Conservation (phyloP, 2,329 filamentous ascomycete genomes). For the Alternaria brassicae region DNA sequence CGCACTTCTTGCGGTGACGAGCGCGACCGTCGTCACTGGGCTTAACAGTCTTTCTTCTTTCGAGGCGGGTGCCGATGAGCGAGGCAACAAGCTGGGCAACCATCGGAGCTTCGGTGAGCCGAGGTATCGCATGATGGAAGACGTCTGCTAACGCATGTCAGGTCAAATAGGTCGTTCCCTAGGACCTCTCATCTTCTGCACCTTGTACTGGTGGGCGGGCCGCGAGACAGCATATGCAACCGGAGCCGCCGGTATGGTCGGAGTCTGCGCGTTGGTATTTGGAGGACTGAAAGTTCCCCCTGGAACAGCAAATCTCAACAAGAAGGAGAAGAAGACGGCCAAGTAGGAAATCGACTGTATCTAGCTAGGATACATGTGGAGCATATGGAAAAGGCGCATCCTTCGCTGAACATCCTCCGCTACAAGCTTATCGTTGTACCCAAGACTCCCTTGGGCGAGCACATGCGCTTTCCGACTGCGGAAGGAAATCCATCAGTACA, state of each 20-base stretch:
- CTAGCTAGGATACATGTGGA: neutral
- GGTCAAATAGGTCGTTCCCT: constrained; percentile 88
- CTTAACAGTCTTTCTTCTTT: constrained; percentile 92
- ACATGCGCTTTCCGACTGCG: neutral
- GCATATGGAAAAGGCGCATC: neutral
- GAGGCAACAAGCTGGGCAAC: constrained; percentile 85
- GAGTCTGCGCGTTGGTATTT: constrained; percentile 75
- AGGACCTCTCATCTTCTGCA: constrained; percentile 89
- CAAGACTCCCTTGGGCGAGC: neutral
- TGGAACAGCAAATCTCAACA: constrained; percentile 44
- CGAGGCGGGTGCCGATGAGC: constrained; percentile 79
- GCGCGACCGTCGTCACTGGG: constrained; percentile 92
- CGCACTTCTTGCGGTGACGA: constrained; percentile 84
- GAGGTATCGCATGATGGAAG: neutral
- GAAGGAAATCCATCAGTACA: neutral
- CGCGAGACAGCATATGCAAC: constrained; percentile 82
- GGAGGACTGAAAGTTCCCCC: constrained; percentile 72
- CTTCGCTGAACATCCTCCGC: neutral
- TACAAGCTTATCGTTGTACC: neutral
- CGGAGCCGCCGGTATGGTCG: constrained; percentile 80
- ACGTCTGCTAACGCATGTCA: constrained; percentile 46
- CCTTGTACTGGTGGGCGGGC: constrained; percentile 98
- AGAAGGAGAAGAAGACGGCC: constrained; percentile 27
- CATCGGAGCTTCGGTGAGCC: constrained; percentile 68
- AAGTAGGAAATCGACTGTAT: neutral